phyloP scores from a whole-genome alignment of 192 early-diverging fungal species.

The Mortierella alpina region DNA sequence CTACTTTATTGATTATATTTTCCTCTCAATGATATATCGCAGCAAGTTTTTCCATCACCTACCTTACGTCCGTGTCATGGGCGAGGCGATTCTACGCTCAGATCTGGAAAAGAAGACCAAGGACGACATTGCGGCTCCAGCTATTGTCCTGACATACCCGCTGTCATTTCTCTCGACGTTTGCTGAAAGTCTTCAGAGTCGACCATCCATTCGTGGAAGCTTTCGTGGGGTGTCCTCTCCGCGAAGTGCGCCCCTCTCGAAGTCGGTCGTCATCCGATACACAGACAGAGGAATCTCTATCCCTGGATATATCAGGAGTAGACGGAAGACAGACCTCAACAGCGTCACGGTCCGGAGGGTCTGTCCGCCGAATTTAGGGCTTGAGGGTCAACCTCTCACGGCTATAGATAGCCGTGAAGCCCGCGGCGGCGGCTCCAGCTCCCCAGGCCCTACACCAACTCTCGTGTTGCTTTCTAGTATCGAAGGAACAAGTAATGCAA shows the following conservation, averaged over 20 bases:
- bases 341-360: slow-evolving; percentile 26
- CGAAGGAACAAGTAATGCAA: background rate
- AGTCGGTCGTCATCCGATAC: slow-evolving; percentile 48
- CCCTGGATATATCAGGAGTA: slow-evolving; percentile 43
- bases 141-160: slow-evolving; percentile 29
- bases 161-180: slow-evolving; percentile 44
- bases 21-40: background rate
- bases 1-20: background rate
- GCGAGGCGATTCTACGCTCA: slow-evolving; percentile 14
- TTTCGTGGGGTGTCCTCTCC: slow-evolving; percentile 13
- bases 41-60: slow-evolving; percentile 53
- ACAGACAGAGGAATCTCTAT: slow-evolving; percentile 45
- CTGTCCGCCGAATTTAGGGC: slow-evolving; percentile 16
- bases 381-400: slow-evolving; percentile 17
- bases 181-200: slow-evolving; percentile 48
- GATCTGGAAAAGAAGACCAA: slow-evolving; percentile 27
- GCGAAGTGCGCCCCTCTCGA: slow-evolving; percentile 37
- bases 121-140: slow-evolving; percentile 14
- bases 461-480: background rate
- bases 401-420: background rate
- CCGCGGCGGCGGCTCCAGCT: background rate
- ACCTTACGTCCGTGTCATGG: slow-evolving; percentile 33
- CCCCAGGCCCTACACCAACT: slow-evolving; percentile 3
- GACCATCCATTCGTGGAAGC: slow-evolving; percentile 48
- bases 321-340: slow-evolving; percentile 12